Evolutionary conservation across 2,329 filamentous ascomycete species (phyloP).

Genomic region (Allantophomopsis cytisporea): DNA sequence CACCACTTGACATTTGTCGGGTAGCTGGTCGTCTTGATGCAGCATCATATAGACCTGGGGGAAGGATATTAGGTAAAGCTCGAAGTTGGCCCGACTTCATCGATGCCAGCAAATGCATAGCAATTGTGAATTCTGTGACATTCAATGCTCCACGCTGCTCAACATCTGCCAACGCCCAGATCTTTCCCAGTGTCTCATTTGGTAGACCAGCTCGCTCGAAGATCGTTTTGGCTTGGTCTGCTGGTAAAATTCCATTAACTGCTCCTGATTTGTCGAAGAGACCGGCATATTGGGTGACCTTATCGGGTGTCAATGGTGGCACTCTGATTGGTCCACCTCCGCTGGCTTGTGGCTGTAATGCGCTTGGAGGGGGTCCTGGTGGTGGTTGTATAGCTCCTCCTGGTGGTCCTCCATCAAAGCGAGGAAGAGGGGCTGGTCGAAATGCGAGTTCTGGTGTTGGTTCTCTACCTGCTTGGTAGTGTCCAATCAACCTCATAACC

Average conservation of each 20-base stretch:
- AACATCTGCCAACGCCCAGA: slow-evolving; percentile 91
- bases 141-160: slow-evolving; percentile 83
- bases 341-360: slow-evolving; percentile 40
- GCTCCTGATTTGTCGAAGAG: slow-evolving; percentile 84
- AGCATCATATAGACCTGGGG: slow-evolving; percentile 79
- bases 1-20: slow-evolving; percentile 20
- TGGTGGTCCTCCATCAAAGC: slow-evolving; percentile 56
- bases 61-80: slow-evolving; percentile 65
- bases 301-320: slow-evolving; percentile 76
- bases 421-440: slow-evolving; percentile 76
- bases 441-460: slow-evolving; percentile 72
- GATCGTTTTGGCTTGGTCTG: slow-evolving; percentile 81
- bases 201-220: slow-evolving; percentile 87
- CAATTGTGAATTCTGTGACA: slow-evolving; percentile 87
- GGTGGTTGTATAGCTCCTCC: slow-evolving; percentile 34
- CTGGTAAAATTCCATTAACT: slow-evolving; percentile 63
- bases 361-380: slow-evolving; percentile 24
- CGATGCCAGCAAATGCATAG: slow-evolving; percentile 92
- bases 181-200: slow-evolving; percentile 82
- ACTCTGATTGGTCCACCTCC: slow-evolving; percentile 66
- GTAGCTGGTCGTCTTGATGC: slow-evolving; percentile 55
- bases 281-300: slow-evolving; percentile 77
- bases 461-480: slow-evolving; percentile 79
- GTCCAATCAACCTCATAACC: slow-evolving; percentile 85
- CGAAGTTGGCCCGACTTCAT: slow-evolving; percentile 76